Percentiles rank a stretch among this genome's conserved stretches.
Conservation (phyloP, 495 filamentous ascomycete genomes). For the Penicillium egyptiacum region DNA sequence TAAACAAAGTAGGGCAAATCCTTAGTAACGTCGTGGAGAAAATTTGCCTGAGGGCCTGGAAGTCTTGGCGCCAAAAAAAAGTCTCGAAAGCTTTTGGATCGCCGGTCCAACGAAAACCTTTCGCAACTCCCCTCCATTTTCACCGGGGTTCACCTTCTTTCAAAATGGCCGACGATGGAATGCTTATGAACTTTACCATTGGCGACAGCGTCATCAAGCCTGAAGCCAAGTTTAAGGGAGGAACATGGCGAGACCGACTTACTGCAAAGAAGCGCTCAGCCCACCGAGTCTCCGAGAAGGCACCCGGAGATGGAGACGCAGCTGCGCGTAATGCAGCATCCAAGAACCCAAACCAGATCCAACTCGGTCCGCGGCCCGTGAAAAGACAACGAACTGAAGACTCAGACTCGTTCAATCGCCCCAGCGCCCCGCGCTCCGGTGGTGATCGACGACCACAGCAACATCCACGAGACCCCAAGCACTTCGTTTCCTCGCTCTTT, state of each 20-base stretch:
- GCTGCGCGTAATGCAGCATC: slow-evolving; percentile 20
- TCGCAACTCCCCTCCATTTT: slow-evolving; percentile 2
- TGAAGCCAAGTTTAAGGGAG: slow-evolving; percentile 75
- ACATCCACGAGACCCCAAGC: slow-evolving; percentile 35
- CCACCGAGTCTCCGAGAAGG: slow-evolving; percentile 41
- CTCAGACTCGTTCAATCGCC: slow-evolving; percentile 21
- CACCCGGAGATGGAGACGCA: slow-evolving; percentile 23
- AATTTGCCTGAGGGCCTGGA: slow-evolving; percentile 32
- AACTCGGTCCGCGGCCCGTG: slow-evolving; percentile 33
- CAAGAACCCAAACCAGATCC: slow-evolving; percentile 44
- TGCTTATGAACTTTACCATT: slow-evolving; percentile 89
- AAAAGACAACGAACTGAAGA: slow-evolving; percentile 43
- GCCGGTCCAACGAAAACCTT: slow-evolving; percentile 14
- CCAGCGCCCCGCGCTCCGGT: slow-evolving; percentile 9
- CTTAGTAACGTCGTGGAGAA: slow-evolving; percentile 40
- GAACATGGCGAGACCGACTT: slow-evolving; percentile 85
- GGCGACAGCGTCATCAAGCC: slow-evolving; percentile 60
- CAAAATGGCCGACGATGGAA: slow-evolving; percentile 88
- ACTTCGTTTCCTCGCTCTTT: slow-evolving; percentile 87
- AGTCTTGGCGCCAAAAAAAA: slow-evolving; percentile 32
- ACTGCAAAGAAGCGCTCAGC: slow-evolving; percentile 72
- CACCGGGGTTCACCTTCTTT: slow-evolving; percentile 11
- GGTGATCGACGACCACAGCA: slow-evolving; percentile 21
- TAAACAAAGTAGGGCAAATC: slow-evolving; percentile 41
- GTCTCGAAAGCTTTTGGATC: slow-evolving; percentile 24